Evolutionary conservation across 108 stramenopile species (phyloP).

Genomic region (Seminavis robusta): DNA sequence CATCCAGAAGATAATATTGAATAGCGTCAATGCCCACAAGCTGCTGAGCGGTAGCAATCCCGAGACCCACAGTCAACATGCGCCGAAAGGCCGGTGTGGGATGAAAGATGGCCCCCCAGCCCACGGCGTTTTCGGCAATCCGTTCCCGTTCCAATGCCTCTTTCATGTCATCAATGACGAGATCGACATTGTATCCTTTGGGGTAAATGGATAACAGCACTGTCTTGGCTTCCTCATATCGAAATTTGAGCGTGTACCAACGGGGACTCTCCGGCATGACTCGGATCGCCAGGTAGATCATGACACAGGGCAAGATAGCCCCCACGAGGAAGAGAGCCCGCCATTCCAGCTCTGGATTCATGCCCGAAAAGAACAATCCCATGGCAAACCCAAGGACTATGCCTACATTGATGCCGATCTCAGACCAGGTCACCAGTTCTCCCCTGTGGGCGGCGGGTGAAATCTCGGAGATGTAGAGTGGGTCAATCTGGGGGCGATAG

Average conservation of each 20-base stretch:
- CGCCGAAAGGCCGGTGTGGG: conserved; percentile 77
- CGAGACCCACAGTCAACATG: conserved; percentile 83
- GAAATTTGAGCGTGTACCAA: conserved; percentile 76
- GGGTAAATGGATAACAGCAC: conserved; percentile 64
- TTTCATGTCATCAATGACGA: conserved; percentile 64
- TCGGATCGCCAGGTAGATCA: conserved; percentile 49
- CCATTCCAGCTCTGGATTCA: conserved; percentile 59
- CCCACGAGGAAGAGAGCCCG: conserved; percentile 70
- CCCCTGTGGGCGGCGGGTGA: conserved; percentile 73
- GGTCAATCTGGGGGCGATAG: conserved; percentile 69
- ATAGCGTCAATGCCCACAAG: conserved; percentile 86
- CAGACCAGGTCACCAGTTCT: conserved; percentile 78
- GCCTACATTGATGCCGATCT: conserved; percentile 75
- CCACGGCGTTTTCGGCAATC: conserved; percentile 62
- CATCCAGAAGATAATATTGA: conserved; percentile 76
- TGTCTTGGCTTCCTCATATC: conserved; percentile 40
- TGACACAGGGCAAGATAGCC: conserved; percentile 53
- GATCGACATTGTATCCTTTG: conserved; percentile 39
- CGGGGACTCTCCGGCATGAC: conserved; percentile 93
- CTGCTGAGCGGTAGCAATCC: conserved; percentile 79
- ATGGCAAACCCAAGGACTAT: conserved; percentile 72
- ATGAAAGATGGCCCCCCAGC: conserved; percentile 74
- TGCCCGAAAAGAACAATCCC: conserved; percentile 45
- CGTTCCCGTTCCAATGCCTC: conserved; percentile 61
- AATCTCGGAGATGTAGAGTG: conserved; percentile 85